phyloP scores from a whole-genome alignment of 1,139 yeast species.

The Yamadazyma siamensis region DNA sequence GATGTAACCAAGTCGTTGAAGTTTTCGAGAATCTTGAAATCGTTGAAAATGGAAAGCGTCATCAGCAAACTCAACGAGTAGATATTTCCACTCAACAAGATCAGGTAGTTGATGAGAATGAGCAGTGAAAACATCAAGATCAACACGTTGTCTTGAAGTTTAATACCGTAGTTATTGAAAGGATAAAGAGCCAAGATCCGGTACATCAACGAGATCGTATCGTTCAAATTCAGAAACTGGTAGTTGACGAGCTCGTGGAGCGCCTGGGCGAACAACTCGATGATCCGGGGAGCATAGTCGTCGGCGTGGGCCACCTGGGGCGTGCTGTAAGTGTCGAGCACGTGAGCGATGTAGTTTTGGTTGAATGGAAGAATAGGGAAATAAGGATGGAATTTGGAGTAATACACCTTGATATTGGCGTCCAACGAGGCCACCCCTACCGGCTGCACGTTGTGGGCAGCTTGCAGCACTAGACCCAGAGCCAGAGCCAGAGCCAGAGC shows the following conservation, averaged over 20 bases:
- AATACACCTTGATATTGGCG: conserved; percentile 30
- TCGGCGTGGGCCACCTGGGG: conserved; percentile 15
- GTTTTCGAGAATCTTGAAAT: conserved; percentile 48
- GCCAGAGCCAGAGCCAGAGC: background rate
- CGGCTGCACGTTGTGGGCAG: background rate
- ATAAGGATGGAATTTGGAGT: conserved; percentile 48
- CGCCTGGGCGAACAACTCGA: conserved; percentile 51
- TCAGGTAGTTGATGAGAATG: conserved; percentile 51
- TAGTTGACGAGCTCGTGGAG: conserved; percentile 45
- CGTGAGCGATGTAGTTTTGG: conserved; percentile 28
- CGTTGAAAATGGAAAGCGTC: conserved; percentile 56
- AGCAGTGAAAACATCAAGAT: conserved; percentile 44
- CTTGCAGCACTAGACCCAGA: background rate
- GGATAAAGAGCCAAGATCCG: conserved; percentile 46
- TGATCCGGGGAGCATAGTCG: conserved; percentile 37
- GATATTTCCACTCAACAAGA: conserved; percentile 55
- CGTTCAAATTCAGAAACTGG: conserved; percentile 27
- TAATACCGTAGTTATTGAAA: conserved; percentile 20
- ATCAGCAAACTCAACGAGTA: conserved; percentile 54
- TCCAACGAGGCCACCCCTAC: conserved; percentile 1
- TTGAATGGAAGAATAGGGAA: conserved; percentile 59
- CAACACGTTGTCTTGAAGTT: conserved; percentile 29
- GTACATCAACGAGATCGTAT: conserved; percentile 36
- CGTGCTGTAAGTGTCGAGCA: conserved; percentile 16
- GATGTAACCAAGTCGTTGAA: conserved; percentile 19